Evolutionary conservation across 2,329 filamentous ascomycete genomes (phyloP).

Genomic region (Penicillium corylophilum): DNA sequence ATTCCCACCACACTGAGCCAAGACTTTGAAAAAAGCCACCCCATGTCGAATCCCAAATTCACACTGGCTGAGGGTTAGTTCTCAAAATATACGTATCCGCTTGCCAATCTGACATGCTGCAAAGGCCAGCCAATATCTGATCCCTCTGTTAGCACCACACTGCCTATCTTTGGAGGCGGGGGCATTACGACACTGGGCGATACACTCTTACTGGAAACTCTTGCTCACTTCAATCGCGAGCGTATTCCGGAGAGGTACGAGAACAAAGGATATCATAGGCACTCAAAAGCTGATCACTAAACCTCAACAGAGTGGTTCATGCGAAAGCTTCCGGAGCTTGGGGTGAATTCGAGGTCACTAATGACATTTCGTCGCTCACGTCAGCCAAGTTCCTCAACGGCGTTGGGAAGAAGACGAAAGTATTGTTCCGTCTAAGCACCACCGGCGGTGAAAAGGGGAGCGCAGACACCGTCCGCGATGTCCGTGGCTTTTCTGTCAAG

Average conservation of each 20-base stretch:
- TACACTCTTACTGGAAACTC: conserved; percentile 61
- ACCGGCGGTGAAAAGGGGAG: conserved; percentile 49
- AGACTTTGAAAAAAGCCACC: not conserved
- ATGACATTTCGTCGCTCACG: conserved; percentile 56
- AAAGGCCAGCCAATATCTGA: conserved; percentile 28
- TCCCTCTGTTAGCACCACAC: conserved; percentile 21
- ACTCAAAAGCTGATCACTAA: not conserved
- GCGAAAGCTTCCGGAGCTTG: conserved; percentile 59
- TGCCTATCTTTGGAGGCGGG: conserved; percentile 28
- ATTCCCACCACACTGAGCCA: not conserved
- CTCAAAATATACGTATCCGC: not conserved
- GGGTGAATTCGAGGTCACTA: conserved; percentile 61
- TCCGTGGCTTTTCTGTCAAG: conserved; percentile 53
- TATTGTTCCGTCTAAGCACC: conserved; percentile 51
- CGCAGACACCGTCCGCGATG: conserved; percentile 51
- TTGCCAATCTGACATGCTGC: not conserved
- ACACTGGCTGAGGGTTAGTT: conserved; percentile 30
- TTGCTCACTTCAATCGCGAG: conserved; percentile 62
- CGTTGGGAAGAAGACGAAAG: conserved; percentile 55
- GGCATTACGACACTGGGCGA: conserved; percentile 54
- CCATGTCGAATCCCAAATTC: conserved; percentile 20
- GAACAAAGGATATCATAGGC: too few relatives aligned
- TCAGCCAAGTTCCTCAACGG: conserved; percentile 55
- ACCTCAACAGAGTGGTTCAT: conserved; percentile 50
- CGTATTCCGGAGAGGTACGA: conserved; percentile 57